Evolutionary conservation across 106 monocot species (phyloP), one percentile per base, ranked within the genome.

Genomic region (Triglochin maritima): DNA sequence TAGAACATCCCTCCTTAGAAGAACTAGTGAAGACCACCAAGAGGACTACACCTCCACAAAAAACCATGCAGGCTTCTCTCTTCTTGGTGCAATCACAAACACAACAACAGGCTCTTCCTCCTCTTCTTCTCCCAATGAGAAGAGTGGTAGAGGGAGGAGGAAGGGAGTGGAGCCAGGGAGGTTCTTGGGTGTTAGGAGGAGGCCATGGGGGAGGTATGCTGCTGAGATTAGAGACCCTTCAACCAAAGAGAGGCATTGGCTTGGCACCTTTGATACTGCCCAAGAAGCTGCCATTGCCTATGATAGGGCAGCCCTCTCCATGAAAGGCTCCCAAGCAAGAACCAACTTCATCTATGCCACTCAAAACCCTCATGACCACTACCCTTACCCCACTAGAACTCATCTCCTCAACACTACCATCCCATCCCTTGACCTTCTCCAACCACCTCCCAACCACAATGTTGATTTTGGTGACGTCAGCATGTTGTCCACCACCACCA

Each of bases 121-220:
- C 11, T 64, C 64, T 15, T 64, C 64, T 12, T 48, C 47, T 49
- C 46, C 11, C 7, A 49, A 44, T 11, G 64, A 15, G 47, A 47
- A 59, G 69, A 41, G 42, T 10, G 44, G 69, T 7, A 13, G 49
- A 42, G 63, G 72, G 54, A 62, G 53, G 72, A 72, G 58, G 13
- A 56, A 42, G 57, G 46, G 54, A 16, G 14, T 51, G 52, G 72
- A 62, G 29, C 72, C 61, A 44, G 72, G 72, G 44, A 62, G 43
- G 52, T 72, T 72, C 44, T 63, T 72, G 3, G 72, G 72, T 6
- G 72, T 72, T 44, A 62, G 72, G 62, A 62, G 72, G 12, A 62
- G 72, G 54, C 72, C 72, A 14, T 72, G 72, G 72, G 72, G 72
- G 10, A 62, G 72, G 13, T 72, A 72, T 55, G 72, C 63, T 14